These are phyloP conservation scores for Populus hybrid DNA, from an alignment of 441 rosid genomes.

Conservation along the genomic window DNA sequence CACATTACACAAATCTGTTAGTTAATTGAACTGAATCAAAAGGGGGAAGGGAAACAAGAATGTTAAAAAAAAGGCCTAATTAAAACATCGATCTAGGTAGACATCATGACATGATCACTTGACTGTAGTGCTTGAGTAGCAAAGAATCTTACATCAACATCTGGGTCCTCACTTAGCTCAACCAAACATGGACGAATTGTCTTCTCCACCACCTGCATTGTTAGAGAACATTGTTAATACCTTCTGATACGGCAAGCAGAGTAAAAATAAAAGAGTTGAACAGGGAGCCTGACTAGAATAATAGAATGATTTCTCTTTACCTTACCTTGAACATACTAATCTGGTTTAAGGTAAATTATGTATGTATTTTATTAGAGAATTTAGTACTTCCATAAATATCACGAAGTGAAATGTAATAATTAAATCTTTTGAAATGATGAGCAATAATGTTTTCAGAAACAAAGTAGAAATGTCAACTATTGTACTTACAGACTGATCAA, in stretches of 20 bases:
- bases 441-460: neutral
- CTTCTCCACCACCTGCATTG: conserved; percentile 68
- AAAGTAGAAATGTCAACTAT: neutral
- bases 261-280: neutral
- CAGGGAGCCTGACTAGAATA: neutral
- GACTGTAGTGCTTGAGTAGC: conserved; percentile 82
- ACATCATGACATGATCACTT: conserved; percentile 73
- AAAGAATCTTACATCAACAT: conserved; percentile 84
- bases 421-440: neutral
- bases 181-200: conserved; percentile 73
- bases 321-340: neutral
- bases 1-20: conserved; percentile 17
- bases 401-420: neutral
- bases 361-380: neutral
- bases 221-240: conserved; percentile 8
- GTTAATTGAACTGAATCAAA: conserved; percentile 1
- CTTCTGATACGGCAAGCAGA: neutral
- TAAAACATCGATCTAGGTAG: conserved; percentile 38
- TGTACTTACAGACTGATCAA: conserved; percentile 80
- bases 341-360: neutral
- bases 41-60: neutral
- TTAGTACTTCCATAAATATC: neutral
- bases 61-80: neutral
- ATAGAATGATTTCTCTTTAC: neutral
- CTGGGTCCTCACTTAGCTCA: conserved; percentile 90